Evolutionary conservation across 208 protist species (phyloP), one percentile per base, ranked within the genome.

Genomic region (Zelonia costaricensis): DNA sequence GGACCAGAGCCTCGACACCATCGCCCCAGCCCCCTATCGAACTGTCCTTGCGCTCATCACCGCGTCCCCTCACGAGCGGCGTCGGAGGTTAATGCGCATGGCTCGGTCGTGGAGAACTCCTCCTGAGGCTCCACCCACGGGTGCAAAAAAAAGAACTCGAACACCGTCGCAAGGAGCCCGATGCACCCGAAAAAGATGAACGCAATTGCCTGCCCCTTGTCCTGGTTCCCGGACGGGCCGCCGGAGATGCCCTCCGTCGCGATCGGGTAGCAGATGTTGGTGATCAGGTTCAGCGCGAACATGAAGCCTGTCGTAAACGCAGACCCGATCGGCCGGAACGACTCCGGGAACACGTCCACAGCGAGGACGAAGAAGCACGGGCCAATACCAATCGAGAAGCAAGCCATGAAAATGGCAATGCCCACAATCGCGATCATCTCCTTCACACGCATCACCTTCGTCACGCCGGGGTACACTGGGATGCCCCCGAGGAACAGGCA

Each of bases 181-280:
- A 81, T 69, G 51, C 62, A 55, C 23, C 78, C 83, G 47, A 89
- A 89, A 53, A 89, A 74, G 22, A 89, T 84, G 64, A 89, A 86
- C 6, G 65, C 63, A 15, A 86, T 44, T 1, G 76, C 30, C 74
- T 84, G 75, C n/a, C 83, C 83, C 65, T 84, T 89, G 52, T 89
- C 64, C 56, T 65, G 79, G 53, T 84, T 65, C 12, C 76, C 79
- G 4, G 73, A 81, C 23, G 76, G 61, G 45, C 83, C 83, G 31
- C 83, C 83, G 30, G 83, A 86, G 22, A 89, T 86, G 30, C 46
- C 66, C 71, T 86, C 76, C 48, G 64, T 75, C 33, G 76, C 71
- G 15, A 85, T 84, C 28, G 84, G 84, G 55, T 79, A 87, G 63
- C 51, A 71, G 12, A 91, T 62, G 54, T 79, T 91, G 53, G 86